Percentiles rank a stretch among this genome's conserved stretches.
phyloP scores from a whole-genome alignment of 2,329 filamentous ascomycete species.

The Endoconidiophora polonica region DNA sequence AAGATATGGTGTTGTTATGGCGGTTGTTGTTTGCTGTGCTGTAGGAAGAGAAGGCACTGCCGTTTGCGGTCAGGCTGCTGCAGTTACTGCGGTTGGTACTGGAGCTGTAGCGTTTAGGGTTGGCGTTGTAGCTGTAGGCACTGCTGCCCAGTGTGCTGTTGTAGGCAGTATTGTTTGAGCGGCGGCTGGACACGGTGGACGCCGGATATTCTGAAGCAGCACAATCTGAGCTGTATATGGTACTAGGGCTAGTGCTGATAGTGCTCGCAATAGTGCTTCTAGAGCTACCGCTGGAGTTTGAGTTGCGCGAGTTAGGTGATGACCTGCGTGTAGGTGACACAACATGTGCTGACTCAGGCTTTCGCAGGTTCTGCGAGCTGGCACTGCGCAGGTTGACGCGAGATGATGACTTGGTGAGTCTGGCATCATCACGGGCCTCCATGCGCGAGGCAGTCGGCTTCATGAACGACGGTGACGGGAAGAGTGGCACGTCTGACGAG shows the following conservation, averaged over 20 bases:
- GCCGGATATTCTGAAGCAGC: not conserved
- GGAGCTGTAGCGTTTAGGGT: too few species aligned
- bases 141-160: too few species aligned
- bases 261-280: slow-evolving; percentile 7
- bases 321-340: slow-evolving; percentile 11
- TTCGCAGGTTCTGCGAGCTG: slow-evolving; percentile 5
- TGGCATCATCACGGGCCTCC: slow-evolving; percentile 36
- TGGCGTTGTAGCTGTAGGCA: too few species aligned
- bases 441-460: slow-evolving; percentile 37
- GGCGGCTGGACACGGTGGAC: slow-evolving; percentile 8
- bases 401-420: slow-evolving; percentile 17
- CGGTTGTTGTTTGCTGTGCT: not conserved
- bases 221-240: slow-evolving; percentile 9
- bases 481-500: slow-evolving; percentile 21
- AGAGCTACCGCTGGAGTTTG: slow-evolving; percentile 9
- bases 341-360: slow-evolving; percentile 9
- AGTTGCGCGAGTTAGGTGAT: slow-evolving; percentile 7
- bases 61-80: not conserved
- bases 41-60: not conserved
- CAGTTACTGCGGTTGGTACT: too few species aligned
- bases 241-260: slow-evolving; percentile 11
- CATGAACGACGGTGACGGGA: slow-evolving; percentile 38
- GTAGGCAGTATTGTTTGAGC: not conserved
- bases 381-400: slow-evolving; percentile 12
- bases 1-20: not conserved